Evolutionary conservation across 2,329 filamentous ascomycete species (phyloP).

Genomic region (Hymenoscyphus linearis): DNA sequence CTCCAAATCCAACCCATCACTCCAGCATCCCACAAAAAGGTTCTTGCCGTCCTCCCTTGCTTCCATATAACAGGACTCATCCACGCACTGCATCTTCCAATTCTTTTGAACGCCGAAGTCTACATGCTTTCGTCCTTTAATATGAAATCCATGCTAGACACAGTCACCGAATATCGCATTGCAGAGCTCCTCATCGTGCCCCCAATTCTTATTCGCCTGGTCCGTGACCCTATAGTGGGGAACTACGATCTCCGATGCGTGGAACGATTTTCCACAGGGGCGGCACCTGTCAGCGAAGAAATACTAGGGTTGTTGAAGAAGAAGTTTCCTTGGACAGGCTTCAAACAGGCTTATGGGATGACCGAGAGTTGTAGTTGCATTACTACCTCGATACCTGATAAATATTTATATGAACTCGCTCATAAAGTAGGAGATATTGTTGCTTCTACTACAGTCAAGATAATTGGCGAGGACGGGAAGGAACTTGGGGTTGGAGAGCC

Average conservation of each 20-base stretch:
- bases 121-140: conserved; percentile 60
- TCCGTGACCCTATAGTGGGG: conserved; percentile 18
- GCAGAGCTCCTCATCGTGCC: conserved; percentile 64
- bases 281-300: conserved; percentile 41
- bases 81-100: conserved; percentile 56
- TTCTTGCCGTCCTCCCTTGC: conserved; percentile 59
- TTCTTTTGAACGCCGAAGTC: conserved; percentile 60
- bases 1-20: conserved; percentile 53
- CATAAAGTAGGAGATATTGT: conserved; percentile 51
- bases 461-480: conserved; percentile 50
- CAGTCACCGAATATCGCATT: conserved; percentile 63
- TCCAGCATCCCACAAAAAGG: conserved; percentile 52
- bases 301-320: conserved; percentile 36
- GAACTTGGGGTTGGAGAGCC: conserved; percentile 48
- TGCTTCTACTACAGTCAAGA: conserved; percentile 54
- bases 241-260: conserved; percentile 51
- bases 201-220: conserved; percentile 65
- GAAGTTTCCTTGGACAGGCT: conserved; percentile 37
- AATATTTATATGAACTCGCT: conserved; percentile 53
- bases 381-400: conserved; percentile 52
- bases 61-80: conserved; percentile 57
- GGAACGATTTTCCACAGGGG: conserved; percentile 40
- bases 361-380: conserved; percentile 58
- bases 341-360: conserved; percentile 50
- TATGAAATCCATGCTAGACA: conserved; percentile 52